Conservation (phyloP, 345 rosid genomes). For the Brassica juncea region DNA sequence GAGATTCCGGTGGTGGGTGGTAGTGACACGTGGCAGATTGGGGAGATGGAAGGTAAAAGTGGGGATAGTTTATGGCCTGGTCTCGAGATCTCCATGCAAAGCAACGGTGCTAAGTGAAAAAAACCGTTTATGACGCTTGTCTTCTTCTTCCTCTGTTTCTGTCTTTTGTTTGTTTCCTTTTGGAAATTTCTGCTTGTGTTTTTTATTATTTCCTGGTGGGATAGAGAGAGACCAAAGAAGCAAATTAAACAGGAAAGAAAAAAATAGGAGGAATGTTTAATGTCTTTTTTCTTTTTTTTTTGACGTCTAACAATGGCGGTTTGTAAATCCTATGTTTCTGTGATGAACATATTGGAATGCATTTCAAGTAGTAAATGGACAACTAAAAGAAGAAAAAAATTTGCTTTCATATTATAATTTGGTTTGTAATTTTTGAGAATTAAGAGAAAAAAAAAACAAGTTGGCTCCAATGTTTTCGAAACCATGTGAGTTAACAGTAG, state of each 20-base stretch:
- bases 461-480: slow-evolving; percentile 11
- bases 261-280: not conserved
- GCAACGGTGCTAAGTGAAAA: slow-evolving; percentile 63
- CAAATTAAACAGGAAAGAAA: not conserved
- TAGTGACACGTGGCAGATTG: slow-evolving; percentile 69
- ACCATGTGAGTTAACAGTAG: slow-evolving; percentile 15
- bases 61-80: slow-evolving; percentile 90
- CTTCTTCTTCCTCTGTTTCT: slow-evolving; percentile 23
- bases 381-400: not conserved
- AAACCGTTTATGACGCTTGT: slow-evolving; percentile 19
- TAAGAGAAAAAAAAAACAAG: not conserved
- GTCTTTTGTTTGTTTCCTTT: slow-evolving; percentile 8
- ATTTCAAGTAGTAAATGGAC: not conserved
- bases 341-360: slow-evolving; percentile 26
- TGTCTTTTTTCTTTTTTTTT: slow-evolving; percentile 3
- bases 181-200: slow-evolving; percentile 19
- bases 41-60: slow-evolving; percentile 45
- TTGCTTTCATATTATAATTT: not conserved
- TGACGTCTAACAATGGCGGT: slow-evolving; percentile 26
- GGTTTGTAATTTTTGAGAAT: not conserved
- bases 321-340: slow-evolving; percentile 31
- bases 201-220: not conserved
- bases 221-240: slow-evolving; percentile 16
- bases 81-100: slow-evolving; percentile 77
- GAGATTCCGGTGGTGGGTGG: slow-evolving; percentile 33